Base-by-base conservation (phyloP, 176 grass and related monocot species). In the sorghum (Sorghum bicolor) region DNA sequence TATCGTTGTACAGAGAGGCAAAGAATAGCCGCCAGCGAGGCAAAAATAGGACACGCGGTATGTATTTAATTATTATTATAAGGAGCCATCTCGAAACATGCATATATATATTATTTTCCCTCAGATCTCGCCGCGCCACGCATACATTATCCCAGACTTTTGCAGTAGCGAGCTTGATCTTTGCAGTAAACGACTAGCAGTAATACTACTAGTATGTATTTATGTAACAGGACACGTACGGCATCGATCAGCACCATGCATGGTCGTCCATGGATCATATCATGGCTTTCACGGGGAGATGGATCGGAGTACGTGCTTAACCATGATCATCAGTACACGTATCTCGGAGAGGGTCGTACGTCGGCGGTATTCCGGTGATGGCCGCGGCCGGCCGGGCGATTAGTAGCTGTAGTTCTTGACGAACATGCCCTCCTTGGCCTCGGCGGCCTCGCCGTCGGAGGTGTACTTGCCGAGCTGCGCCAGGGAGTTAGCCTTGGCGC, bases 361-460 rank as follows among this genome's bases (percentile, higher is more conserved):
- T n/a, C n/a, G n/a, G n/a, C 19, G 58, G 58, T 12, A 28, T 13
- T 3, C 24, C 25, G 25, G n/a, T 28, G 58, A 13, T 13, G 11
- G 58, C 55, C 53, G 40, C 11, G 12, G 41, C 45, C 45, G 15
- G 45, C 45, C 45, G 24, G 24, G 1, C 25, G 26, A 66, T 86
- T 41, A 93, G 82, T 96, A 96, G 83, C 76, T 87, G 88, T 96
- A 96, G 83, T 85, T 74, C 94, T 89, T 89, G 73, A 93, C 91
- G 60, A 87, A 88, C 86, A 96, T 92, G 31, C 88, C 89, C 76
- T 96, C 88, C 15, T 83, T 90, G 36, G 88, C 94, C 79, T 93
- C 94, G 1, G 90, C 94, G 8, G 90, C 83, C 47, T 92, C 94
- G 60, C 86, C 94, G 37, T 96, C 94, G 30, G 88, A 89, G 67